Base-by-base conservation (phyloP, 768 basidiomycete species). In the Xerocomellus chrysenteron region DNA sequence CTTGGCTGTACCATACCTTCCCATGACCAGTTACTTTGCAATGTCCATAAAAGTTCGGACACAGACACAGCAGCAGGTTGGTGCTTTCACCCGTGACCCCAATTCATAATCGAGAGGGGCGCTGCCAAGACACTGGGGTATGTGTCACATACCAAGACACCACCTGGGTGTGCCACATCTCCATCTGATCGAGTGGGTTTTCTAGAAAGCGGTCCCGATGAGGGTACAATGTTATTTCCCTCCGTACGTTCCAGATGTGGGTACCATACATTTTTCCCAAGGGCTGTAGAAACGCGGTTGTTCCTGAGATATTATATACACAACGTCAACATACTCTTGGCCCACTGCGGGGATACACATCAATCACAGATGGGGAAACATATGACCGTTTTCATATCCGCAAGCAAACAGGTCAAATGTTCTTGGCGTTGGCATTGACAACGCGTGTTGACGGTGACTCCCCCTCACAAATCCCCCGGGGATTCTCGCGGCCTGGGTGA, bases 51-150 rank as follows among this genome's bases (percentile, higher is more conserved):
- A 21, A 28, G 41, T 37, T 33, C n/a, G n/a, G 49, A 53, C 24
- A 30, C 49, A 8, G n/a, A 28, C n/a, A 21, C 13, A 9, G 17
- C 35, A 43, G 19, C 19, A 30, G 26, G 52, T 6, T 12, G 14
- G 36, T n/a, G 4, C 17, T 33, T 51, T 35, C 35, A 43, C 37
- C 33, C 14, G 32, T 46, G 46, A 26, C 37, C 35, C 58, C 33
- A 47, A 45, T 48, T 44, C 47, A 44, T 43, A 43, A 45, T 54
- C 11, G 33, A 30, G 42, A 62, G 40, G 52, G 2, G 47, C 46
- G 10, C 24, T 33, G 50, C 54, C 60, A 63, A 65, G 63, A 50
- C 33, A 33, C 14, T 39, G 42, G 36, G 49, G 52, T 3, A 35
- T 43, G 50, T 36, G 50, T 36, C 19, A 12, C 21, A 37, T 30